These are phyloP conservation scores for Cladobotryum mycophilum DNA, from an alignment of 2,329 filamentous ascomycete species.

Conservation along the genomic window DNA sequence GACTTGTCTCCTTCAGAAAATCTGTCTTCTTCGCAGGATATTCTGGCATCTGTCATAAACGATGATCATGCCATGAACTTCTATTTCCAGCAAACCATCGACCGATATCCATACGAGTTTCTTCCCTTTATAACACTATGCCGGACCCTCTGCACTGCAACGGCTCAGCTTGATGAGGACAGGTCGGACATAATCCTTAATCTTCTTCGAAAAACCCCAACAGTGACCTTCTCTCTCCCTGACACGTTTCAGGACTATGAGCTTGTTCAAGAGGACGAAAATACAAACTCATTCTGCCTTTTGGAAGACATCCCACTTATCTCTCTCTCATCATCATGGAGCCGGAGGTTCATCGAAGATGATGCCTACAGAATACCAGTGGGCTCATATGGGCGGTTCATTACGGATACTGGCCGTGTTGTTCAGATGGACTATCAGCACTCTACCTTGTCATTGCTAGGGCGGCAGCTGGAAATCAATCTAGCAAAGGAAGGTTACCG, in stretches of 20 bases:
- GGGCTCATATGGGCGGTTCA: constrained; percentile 63
- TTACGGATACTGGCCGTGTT: constrained; percentile 70
- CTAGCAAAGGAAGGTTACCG: constrained; percentile 50
- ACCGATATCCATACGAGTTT: constrained; percentile 81
- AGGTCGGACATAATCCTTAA: constrained; percentile 49
- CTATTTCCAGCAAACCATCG: constrained; percentile 61
- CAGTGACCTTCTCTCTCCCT: constrained; percentile 73
- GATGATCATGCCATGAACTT: constrained; percentile 45
- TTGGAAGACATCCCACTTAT: constrained; percentile 60
- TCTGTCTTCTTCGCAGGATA: constrained; percentile 27
- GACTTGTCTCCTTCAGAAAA: constrained; percentile 36
- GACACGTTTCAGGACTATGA: constrained; percentile 66
- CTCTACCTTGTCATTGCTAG: constrained; percentile 73
- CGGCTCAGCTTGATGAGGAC: constrained; percentile 25
- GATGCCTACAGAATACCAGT: constrained; percentile 56
- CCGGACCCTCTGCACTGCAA: constrained; percentile 49
- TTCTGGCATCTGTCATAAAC: constrained; percentile 28
- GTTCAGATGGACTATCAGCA: constrained; percentile 74
- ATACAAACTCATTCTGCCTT: constrained; percentile 71
- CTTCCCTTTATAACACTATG: constrained; percentile 69
- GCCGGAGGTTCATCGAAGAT: constrained; percentile 37
- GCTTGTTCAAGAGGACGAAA: constrained; percentile 78
- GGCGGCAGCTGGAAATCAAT: constrained; percentile 66
- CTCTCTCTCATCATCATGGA: constrained; percentile 38
- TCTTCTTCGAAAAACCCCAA: constrained; percentile 63